Conservation (phyloP, 116 monocot species). For the Zostera marina region DNA sequence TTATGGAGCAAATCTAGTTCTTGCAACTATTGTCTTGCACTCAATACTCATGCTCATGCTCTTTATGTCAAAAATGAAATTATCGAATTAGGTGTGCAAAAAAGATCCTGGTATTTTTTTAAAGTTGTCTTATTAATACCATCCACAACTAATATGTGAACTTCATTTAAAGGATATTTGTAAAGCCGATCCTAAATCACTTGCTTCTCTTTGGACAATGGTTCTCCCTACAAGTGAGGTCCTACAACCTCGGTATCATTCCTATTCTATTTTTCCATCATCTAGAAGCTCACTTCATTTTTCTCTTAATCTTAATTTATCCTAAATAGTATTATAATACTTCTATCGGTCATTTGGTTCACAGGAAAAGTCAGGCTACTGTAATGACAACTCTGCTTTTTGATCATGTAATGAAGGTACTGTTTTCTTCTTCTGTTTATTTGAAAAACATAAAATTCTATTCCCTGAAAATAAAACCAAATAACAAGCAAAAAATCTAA, state of each 20-base stretch:
- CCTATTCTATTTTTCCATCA: not conserved
- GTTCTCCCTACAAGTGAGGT: conserved; percentile 91
- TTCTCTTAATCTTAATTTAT: not conserved
- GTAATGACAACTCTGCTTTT: conserved; percentile 91
- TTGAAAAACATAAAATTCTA: too few species aligned
- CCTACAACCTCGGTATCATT: conserved; percentile 42
- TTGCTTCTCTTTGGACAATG: conserved; percentile 77
- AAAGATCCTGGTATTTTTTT: too few species aligned
- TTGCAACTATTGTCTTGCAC: too few species aligned
- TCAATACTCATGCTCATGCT: too few species aligned
- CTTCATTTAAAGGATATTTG: conserved; percentile 57
- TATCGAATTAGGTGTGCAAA: too few species aligned
- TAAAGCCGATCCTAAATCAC: conserved; percentile 74
- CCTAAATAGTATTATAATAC: conserved; percentile 2
- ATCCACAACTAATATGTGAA: not conserved
- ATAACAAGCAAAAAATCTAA: too few species aligned
- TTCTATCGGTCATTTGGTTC: not conserved
- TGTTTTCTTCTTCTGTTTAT: not conserved
- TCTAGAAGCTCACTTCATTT: conserved; percentile 7
- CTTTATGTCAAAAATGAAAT: too few species aligned
- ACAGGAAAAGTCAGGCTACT: conserved; percentile 68
- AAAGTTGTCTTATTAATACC: not conserved
- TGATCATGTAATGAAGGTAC: conserved; percentile 92
- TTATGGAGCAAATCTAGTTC: too few species aligned
- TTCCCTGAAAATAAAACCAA: too few species aligned